Evolutionary conservation across 129 eudicot genomes (phyloP).

Genomic region (Gnaphalium uliginosum): DNA sequence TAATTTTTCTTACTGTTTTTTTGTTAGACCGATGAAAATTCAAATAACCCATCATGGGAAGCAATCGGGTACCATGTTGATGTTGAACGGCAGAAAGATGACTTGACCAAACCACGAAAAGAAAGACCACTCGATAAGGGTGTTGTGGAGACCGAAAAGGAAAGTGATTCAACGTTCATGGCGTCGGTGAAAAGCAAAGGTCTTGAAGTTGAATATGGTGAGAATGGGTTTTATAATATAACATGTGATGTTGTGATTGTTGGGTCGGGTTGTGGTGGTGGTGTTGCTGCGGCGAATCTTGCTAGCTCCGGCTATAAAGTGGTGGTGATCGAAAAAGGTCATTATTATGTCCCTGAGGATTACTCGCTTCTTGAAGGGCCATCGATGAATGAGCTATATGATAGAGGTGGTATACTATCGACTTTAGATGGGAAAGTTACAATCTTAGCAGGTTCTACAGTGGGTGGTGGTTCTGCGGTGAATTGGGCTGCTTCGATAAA

Average conservation of each 20-base stretch:
- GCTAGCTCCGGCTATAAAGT: slow-evolving; percentile 75
- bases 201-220: slow-evolving; percentile 45
- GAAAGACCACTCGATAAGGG: slow-evolving; percentile 82
- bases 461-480: slow-evolving; percentile 91
- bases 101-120: slow-evolving; percentile 19
- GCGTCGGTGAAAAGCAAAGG: slow-evolving; percentile 60
- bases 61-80: slow-evolving; percentile 68
- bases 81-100: slow-evolving; percentile 35
- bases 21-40: slow-evolving; percentile 78
- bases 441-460: slow-evolving; percentile 69
- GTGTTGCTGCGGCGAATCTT: slow-evolving; percentile 87
- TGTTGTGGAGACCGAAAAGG: slow-evolving; percentile 51
- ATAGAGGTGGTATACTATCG: slow-evolving; percentile 52
- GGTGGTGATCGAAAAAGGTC: slow-evolving; percentile 80
- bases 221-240: slow-evolving; percentile 36
- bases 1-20: background rate
- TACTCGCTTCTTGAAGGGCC: slow-evolving; percentile 85
- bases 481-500: slow-evolving; percentile 83
- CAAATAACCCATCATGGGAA: slow-evolving; percentile 72
- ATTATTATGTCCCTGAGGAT: slow-evolving; percentile 66
- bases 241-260: slow-evolving; percentile 86
- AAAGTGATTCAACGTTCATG: slow-evolving; percentile 47
- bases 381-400: slow-evolving; percentile 59
- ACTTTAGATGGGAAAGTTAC: slow-evolving; percentile 62
- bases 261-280: slow-evolving; percentile 97